phyloP scores from a whole-genome alignment of 371 early-diverging fungal species.

The Mortierella sp. region DNA sequence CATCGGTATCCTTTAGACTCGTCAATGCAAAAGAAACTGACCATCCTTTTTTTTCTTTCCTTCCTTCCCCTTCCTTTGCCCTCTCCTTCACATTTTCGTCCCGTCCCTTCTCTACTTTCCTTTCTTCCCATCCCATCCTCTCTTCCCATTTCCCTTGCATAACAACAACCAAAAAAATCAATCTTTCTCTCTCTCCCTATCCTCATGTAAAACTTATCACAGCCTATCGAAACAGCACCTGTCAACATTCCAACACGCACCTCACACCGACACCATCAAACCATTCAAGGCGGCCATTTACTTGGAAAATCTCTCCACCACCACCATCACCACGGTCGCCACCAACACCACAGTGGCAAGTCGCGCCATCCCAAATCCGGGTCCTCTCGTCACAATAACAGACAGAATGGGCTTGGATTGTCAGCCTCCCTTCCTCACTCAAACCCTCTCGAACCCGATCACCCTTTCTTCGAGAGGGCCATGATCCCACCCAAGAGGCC shows the following conservation, averaged over 20 bases:
- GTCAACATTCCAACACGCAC: constrained; percentile 35
- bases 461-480: constrained; percentile 2
- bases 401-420: constrained; percentile 22
- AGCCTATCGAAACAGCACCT: constrained; percentile 42
- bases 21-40: not conserved
- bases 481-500: constrained; percentile 23
- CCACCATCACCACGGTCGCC: constrained; percentile 26
- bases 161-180: not conserved
- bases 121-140: not conserved
- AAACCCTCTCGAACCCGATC: constrained; percentile 16
- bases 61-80: not conserved
- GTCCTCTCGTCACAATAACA: not conserved
- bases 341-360: constrained; percentile 9
- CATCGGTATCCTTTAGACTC: not conserved
- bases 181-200: not conserved
- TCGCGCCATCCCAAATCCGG: constrained; percentile 9
- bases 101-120: not conserved
- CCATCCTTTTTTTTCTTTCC: constrained; percentile 3
- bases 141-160: not conserved
- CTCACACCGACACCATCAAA: constrained; percentile 20
- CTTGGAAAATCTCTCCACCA: constrained; percentile 45
- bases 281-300: not conserved
- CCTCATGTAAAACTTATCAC: not conserved
- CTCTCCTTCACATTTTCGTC: not conserved
- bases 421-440: constrained; percentile 46